Evolutionary conservation across 2,329 filamentous ascomycete genomes (phyloP).

Genomic region (Phialocephala sp.): DNA sequence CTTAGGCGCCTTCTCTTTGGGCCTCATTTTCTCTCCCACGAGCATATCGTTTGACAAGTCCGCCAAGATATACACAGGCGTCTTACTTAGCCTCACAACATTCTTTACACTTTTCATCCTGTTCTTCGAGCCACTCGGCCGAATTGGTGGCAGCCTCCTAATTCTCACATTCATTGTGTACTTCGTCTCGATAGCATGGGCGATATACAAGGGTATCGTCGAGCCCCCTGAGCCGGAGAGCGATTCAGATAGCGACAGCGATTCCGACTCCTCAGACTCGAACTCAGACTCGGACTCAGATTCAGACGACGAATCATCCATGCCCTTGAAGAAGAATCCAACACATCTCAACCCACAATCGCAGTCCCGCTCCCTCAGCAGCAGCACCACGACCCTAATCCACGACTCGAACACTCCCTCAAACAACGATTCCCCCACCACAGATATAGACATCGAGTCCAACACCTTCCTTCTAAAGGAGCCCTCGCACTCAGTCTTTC

Average conservation of each 20-base stretch:
- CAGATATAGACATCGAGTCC: conserved; percentile 11
- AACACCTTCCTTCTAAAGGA: not conserved
- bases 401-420: conserved; percentile 20
- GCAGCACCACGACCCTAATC: conserved; percentile 25
- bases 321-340: conserved; percentile 19
- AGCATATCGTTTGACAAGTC: conserved; percentile 52
- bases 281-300: conserved; percentile 34
- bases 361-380: conserved; percentile 17
- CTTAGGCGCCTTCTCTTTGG: conserved; percentile 59
- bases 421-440: conserved; percentile 8
- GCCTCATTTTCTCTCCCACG: conserved; percentile 50
- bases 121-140: conserved; percentile 42
- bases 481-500: not conserved
- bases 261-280: conserved; percentile 38
- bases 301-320: conserved; percentile 20
- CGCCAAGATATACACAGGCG: conserved; percentile 52
- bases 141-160: conserved; percentile 47
- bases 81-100: conserved; percentile 51
- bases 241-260: conserved; percentile 47
- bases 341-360: not conserved
- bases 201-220: conserved; percentile 51
- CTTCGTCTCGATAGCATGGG: conserved; percentile 49
- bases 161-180: conserved; percentile 52
- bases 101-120: conserved; percentile 45
- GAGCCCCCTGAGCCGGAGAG: conserved; percentile 49